A percentile compares a stretch with the other conserved stretches of the same genome.
Conservation (phyloP, 768 basidiomycete genomes). For the Cubamyces sp. region DNA sequence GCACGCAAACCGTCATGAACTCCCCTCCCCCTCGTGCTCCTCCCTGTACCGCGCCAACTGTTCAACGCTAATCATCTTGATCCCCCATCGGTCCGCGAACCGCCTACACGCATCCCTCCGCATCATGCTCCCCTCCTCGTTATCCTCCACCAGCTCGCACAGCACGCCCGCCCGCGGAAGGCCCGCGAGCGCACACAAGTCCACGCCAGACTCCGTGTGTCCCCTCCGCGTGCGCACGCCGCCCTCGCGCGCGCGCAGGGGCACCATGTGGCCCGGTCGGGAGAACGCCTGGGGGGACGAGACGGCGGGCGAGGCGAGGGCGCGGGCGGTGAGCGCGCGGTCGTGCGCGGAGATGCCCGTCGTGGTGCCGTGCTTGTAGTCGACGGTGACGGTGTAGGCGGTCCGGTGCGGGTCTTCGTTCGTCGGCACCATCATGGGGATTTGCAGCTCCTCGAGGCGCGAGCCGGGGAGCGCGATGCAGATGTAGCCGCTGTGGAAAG, state of each 20-base stretch:
- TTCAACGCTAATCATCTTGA: slow-evolving; percentile 95
- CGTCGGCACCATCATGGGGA: slow-evolving; percentile 92
- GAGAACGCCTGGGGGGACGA: slow-evolving; percentile 72
- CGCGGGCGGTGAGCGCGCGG: slow-evolving; percentile 83
- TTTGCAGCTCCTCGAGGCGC: slow-evolving; percentile 74
- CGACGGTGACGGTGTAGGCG: slow-evolving; percentile 95
- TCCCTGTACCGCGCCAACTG: slow-evolving; percentile 59
- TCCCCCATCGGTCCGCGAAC: slow-evolving; percentile 87
- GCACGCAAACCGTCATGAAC: not conserved
- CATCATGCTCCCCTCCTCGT: slow-evolving; percentile 90
- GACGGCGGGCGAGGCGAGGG: slow-evolving; percentile 64
- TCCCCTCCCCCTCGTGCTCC: slow-evolving; percentile 7
- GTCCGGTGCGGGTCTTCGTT: slow-evolving; percentile 93
- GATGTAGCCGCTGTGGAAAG: slow-evolving; percentile 80
- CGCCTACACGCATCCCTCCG: slow-evolving; percentile 88
- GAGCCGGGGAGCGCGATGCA: slow-evolving; percentile 82
- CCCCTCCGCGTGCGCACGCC: slow-evolving; percentile 88
- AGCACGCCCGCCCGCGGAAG: slow-evolving; percentile 77
- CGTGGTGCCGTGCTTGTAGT: slow-evolving; percentile 92
- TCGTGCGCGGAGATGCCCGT: slow-evolving; percentile 98
- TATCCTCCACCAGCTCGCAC: slow-evolving; percentile 95
- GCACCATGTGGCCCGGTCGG: slow-evolving; percentile 95
- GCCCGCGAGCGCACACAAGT: slow-evolving; percentile 79
- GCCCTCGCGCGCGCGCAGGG: slow-evolving; percentile 82
- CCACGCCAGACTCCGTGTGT: slow-evolving; percentile 91